Evolutionary conservation across 306 rosid species (phyloP).

Genomic region (Lathyrus tuberosus): DNA sequence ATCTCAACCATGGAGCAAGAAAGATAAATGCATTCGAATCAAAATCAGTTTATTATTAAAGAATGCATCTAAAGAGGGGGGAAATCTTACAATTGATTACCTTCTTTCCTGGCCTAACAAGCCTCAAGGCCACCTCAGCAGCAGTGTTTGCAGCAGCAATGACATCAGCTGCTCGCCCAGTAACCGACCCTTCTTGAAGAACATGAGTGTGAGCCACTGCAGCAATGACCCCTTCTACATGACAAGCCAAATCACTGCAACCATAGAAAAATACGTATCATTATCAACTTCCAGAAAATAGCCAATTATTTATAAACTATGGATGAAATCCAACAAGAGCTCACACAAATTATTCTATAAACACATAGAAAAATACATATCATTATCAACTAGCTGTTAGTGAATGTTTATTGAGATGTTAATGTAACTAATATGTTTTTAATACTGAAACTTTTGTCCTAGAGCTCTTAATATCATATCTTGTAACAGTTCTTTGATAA

Average conservation of each 20-base stretch:
- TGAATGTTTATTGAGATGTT: no score
- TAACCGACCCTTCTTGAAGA: conserved; percentile 74
- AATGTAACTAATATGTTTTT: no score
- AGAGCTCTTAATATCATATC: no score
- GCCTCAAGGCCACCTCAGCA: conserved; percentile 96
- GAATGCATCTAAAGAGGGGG: not conserved
- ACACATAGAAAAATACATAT: no score
- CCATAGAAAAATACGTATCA: conserved; percentile 19
- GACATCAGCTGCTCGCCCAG: conserved; percentile 92
- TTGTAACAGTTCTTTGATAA: no score
- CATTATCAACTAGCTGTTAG: no score
- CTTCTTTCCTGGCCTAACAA: conserved; percentile 91
- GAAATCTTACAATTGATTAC: conserved; percentile 45
- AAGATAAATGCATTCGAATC: not conserved
- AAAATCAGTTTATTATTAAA: not conserved
- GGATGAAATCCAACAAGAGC: no score
- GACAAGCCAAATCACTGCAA: conserved; percentile 92
- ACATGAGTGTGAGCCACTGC: conserved; percentile 86
- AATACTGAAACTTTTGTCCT: no score
- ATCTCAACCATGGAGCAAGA: not conserved
- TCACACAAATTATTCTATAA: no score
- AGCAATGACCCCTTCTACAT: conserved; percentile 90
- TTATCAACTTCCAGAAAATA: conserved; percentile 1
- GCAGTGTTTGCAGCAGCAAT: conserved; percentile 96
- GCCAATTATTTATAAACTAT: no score